Base-by-base conservation (phyloP, 192 early-diverging fungal genomes). In the Entophlyctis luteolus region DNA sequence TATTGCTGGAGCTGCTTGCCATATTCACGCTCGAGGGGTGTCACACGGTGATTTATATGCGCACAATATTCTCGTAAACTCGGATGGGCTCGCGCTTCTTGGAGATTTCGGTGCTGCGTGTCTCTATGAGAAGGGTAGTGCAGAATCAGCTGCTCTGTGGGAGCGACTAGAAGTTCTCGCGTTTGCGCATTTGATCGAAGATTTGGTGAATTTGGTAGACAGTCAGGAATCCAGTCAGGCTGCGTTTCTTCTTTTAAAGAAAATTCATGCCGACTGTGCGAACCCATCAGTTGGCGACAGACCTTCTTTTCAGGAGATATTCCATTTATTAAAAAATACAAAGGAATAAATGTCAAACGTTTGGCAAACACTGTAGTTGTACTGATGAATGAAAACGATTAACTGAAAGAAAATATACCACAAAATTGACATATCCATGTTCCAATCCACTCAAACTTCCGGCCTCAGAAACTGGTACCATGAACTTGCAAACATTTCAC, bases 101-200 rank as follows among this genome's bases (percentile, higher is more conserved):
- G 63, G 63, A 2, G 71, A 72, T 56, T 72, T 67, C 42, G 71
- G 71, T 6, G 71, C 63, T 8, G 71, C 63, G 2, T 58, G 14
- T 27, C 12, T 42, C 3, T 57, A 67, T 33, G 39, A 27, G 18
- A 45, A 16, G 33, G 12, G 14, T 4, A 22, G n/a, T 3, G 45
- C 31, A 31, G 28, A 12, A 0, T 23, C 5, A 3, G 42, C 12
- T 8, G 27, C 12, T 22, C 32, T 23, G 8, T 45, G 65, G 55
- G 37, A 53, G 48, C 38, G 32, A 45, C 10, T 67, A 8, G 71
- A 72, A 48, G 65, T 54, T 2, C 28, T 65, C 4, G 62, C 71
- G 27, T 67, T 72, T 56, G 71, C 50, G 6, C 49, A 36, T 52
- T 67, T 72, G 53, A 18, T 72, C 3, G 71, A 72, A 25, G 71